Conservation (phyloP, 169 alveolate species). For the Babesia caballi region DNA sequence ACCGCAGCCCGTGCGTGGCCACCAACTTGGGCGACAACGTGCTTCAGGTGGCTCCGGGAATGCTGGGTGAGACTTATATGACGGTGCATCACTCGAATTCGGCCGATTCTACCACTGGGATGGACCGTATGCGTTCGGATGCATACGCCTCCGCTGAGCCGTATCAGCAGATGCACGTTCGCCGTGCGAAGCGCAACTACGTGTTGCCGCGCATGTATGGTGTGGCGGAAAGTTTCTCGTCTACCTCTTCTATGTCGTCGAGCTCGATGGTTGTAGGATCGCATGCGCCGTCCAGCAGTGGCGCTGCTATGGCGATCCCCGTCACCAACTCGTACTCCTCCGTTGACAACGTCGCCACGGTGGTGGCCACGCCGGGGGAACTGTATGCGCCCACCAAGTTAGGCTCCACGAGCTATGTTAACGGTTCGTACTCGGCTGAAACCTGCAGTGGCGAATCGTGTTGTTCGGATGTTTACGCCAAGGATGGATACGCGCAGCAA, state of each 20-base stretch:
- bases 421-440: slow-evolving; percentile 7
- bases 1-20: not conserved
- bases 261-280: not conserved
- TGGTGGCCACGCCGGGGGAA: not conserved
- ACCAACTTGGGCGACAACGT: not conserved
- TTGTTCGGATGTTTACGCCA: not conserved
- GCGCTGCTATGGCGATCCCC: not conserved
- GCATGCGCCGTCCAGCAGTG: not conserved
- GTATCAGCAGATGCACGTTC: not conserved
- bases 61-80: not conserved
- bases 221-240: not conserved
- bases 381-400: not conserved
- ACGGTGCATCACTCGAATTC: not conserved
- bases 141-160: not conserved
- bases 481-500: not conserved
- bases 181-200: not conserved
- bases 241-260: not conserved
- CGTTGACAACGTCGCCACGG: not conserved
- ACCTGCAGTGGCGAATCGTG: slow-evolving; percentile 19
- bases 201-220: not conserved
- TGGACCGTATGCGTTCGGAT: not conserved
- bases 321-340: not conserved
- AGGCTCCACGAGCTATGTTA: not conserved
- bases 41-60: not conserved
- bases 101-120: not conserved